Conservation (phyloP, 148 eudicot genomes). For the Cornus controversa region DNA sequence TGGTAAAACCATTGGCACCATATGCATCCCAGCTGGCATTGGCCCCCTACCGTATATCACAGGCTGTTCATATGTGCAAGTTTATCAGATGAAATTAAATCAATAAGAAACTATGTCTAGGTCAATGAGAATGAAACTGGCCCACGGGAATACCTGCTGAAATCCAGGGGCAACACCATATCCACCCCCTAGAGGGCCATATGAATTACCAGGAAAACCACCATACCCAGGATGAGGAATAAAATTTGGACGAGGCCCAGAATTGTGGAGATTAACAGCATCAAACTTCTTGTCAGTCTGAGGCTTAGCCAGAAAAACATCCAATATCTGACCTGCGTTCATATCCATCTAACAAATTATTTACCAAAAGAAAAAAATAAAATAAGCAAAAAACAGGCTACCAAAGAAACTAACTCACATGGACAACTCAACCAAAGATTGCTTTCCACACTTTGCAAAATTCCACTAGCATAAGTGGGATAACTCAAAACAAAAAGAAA, state of each 20-base stretch:
- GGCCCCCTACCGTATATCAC: conserved; percentile 92
- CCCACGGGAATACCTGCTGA: conserved; percentile 53
- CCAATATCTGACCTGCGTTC: conserved; percentile 74
- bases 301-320: conserved; percentile 76
- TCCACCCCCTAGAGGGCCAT: conserved; percentile 63
- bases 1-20: conserved; percentile 99
- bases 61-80: conserved; percentile 52
- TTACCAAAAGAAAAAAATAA: background rate
- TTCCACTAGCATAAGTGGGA: background rate
- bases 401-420: background rate
- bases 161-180: conserved; percentile 66
- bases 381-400: background rate
- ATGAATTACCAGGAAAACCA: conserved; percentile 67
- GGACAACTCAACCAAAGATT: background rate
- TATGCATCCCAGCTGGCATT: conserved; percentile 97
- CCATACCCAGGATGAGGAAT: conserved; percentile 66
- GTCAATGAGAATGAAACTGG: background rate
- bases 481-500: too few species aligned
- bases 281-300: conserved; percentile 53
- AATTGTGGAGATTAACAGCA: conserved; percentile 53
- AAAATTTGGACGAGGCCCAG: conserved; percentile 47
- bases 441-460: background rate
- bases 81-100: background rate
- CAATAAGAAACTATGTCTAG: background rate
- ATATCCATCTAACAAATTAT: conserved; percentile 3